phyloP scores from a whole-genome alignment of 2,329 filamentous ascomycete species.

The Cytospora chrysosperma region DNA sequence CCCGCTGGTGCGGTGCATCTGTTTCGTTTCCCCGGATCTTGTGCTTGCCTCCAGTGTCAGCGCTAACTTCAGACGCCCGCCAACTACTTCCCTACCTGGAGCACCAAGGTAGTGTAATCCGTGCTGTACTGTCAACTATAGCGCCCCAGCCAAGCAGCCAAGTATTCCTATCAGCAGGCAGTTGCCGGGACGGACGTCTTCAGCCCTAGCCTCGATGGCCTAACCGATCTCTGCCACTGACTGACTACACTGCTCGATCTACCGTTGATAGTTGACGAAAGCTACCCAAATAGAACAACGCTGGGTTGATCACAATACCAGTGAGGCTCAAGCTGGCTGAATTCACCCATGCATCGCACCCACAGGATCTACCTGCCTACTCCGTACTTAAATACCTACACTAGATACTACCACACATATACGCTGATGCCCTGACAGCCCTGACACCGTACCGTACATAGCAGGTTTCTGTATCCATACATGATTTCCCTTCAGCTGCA shows the following conservation, averaged over 20 bases:
- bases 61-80: neutral
- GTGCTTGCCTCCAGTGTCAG: neutral
- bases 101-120: too few species aligned
- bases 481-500: neutral
- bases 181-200: neutral
- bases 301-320: neutral
- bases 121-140: too few species aligned
- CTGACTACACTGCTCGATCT: too few species aligned
- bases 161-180: neutral
- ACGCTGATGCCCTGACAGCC: neutral
- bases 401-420: neutral
- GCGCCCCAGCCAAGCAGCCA: neutral
- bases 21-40: neutral
- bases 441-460: too few species aligned
- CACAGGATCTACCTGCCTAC: neutral
- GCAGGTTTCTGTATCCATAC: too few species aligned
- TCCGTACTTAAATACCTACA: neutral
- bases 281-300: too few species aligned
- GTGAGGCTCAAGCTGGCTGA: neutral
- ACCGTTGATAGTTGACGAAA: too few species aligned
- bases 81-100: too few species aligned
- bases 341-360: neutral
- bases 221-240: neutral
- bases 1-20: neutral
- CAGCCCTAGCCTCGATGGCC: neutral